phyloP scores from a whole-genome alignment of 2,329 filamentous ascomycete genomes.

The Hymenoscyphus repandus region DNA sequence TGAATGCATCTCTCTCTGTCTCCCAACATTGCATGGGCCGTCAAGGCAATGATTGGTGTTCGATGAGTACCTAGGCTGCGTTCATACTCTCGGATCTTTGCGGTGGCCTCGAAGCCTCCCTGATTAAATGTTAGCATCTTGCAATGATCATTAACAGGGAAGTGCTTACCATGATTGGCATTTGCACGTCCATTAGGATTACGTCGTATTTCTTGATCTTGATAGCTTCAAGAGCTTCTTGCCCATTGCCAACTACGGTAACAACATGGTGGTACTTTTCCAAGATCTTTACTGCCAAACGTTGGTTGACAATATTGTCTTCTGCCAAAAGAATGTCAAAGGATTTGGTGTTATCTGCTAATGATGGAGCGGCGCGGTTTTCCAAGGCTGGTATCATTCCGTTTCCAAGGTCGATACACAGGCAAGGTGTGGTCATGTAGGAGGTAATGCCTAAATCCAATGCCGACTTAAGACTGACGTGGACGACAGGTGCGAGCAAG shows the following conservation, averaged over 20 bases:
- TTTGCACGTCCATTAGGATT: conserved; percentile 98
- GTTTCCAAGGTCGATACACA: conserved; percentile 90
- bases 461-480: conserved; percentile 88
- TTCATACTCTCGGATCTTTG: conserved; percentile 94
- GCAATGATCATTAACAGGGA: background rate
- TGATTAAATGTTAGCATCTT: conserved; percentile 38
- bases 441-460: conserved; percentile 96
- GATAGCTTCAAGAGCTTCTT: conserved; percentile 88
- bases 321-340: conserved; percentile 94
- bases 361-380: conserved; percentile 82
- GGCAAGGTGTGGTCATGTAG: conserved; percentile 96
- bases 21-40: conserved; percentile 97
- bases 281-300: conserved; percentile 90
- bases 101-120: conserved; percentile 95
- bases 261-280: conserved; percentile 94
- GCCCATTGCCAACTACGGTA: conserved; percentile 89
- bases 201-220: conserved; percentile 92
- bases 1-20: conserved; percentile 97
- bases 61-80: conserved; percentile 71
- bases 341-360: conserved; percentile 89
- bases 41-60: conserved; percentile 93
- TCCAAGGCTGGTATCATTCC: conserved; percentile 94
- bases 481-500: conserved; percentile 79
- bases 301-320: conserved; percentile 96
- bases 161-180: conserved; percentile 87